Percentiles rank a stretch among this genome's conserved stretches.
Evolutionary conservation across 495 filamentous ascomycete genomes (phyloP).

Genomic region (Penicillium paradoxum): DNA sequence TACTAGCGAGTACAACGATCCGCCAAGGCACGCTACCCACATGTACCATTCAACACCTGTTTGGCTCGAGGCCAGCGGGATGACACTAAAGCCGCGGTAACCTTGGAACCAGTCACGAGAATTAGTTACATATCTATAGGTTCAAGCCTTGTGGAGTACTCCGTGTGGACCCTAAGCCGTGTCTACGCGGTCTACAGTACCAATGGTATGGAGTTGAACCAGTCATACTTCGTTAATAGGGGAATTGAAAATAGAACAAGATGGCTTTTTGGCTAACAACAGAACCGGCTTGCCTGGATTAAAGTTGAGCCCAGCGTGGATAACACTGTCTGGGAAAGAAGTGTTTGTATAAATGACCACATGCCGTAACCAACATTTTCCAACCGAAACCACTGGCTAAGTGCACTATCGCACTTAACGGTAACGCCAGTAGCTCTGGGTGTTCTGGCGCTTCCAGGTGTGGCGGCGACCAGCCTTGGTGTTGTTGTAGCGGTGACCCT

Average conservation of each 20-base stretch:
- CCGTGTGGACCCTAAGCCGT: not conserved
- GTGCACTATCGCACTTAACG: constrained; percentile 45
- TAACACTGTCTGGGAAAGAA: constrained; percentile 32
- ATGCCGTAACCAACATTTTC: constrained; percentile 37
- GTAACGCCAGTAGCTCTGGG: constrained; percentile 89
- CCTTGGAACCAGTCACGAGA: no score
- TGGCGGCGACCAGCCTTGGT: constrained; percentile 90
- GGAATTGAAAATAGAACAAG: constrained; percentile 34
- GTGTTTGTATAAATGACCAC: constrained; percentile 37
- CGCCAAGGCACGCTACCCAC: not conserved
- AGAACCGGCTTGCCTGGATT: constrained; percentile 40
- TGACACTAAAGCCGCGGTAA: no score
- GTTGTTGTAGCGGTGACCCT: constrained; percentile 98
- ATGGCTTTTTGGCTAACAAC: constrained; percentile 45
- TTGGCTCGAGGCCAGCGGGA: no score
- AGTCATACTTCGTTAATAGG: constrained; percentile 44
- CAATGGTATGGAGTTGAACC: constrained; percentile 26
- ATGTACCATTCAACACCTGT: no score
- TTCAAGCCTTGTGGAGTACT: not conserved
- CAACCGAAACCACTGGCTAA: constrained; percentile 18
- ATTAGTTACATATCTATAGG: not conserved
- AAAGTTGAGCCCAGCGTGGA: constrained; percentile 33
- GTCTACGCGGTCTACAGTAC: constrained; percentile 12
- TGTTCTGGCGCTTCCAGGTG: constrained; percentile 99
- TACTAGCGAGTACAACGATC: not conserved